phyloP scores from a whole-genome alignment of 116 monocot genomes.

The Zostera marina region DNA sequence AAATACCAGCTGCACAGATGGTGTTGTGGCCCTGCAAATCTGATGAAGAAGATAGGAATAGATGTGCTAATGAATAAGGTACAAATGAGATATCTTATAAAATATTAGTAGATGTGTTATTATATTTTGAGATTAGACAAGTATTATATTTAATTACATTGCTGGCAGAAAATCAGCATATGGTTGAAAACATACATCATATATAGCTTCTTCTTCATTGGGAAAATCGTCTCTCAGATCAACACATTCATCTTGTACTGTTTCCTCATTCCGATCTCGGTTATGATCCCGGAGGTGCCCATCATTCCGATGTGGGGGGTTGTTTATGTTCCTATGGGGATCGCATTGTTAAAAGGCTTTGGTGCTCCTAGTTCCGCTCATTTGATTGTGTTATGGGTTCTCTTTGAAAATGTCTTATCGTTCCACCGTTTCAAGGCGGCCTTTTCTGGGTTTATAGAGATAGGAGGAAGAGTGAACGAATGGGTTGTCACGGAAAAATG shows the following conservation, averaged over 20 bases:
- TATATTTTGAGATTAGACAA: too few species aligned
- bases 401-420: constrained; percentile 14
- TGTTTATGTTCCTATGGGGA: constrained; percentile 5
- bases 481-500: constrained; percentile 16
- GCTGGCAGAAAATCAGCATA: constrained; percentile 6
- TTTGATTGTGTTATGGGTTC: constrained; percentile 11
- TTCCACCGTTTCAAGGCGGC: constrained; percentile 11
- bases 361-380: constrained; percentile 14
- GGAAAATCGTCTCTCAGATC: constrained; percentile 9
- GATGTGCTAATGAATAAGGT: constrained; percentile 39
- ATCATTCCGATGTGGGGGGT: constrained; percentile 12
- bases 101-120: too few species aligned
- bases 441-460: constrained; percentile 7
- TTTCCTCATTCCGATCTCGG: constrained; percentile 8
- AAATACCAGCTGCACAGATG: constrained; percentile 67
- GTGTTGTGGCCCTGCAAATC: constrained; percentile 69
- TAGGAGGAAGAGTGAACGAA: constrained; percentile 11
- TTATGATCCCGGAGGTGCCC: constrained; percentile 7
- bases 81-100: too few species aligned
- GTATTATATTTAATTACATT: neutral
- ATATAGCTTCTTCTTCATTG: constrained; percentile 17
- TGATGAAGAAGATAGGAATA: constrained; percentile 49
- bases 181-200: constrained; percentile 9
- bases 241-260: constrained; percentile 17
- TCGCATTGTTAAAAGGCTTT: constrained; percentile 6